Base-by-base conservation (phyloP, 2,329 filamentous ascomycete species). In the Rhinocladiella mackenziei region DNA sequence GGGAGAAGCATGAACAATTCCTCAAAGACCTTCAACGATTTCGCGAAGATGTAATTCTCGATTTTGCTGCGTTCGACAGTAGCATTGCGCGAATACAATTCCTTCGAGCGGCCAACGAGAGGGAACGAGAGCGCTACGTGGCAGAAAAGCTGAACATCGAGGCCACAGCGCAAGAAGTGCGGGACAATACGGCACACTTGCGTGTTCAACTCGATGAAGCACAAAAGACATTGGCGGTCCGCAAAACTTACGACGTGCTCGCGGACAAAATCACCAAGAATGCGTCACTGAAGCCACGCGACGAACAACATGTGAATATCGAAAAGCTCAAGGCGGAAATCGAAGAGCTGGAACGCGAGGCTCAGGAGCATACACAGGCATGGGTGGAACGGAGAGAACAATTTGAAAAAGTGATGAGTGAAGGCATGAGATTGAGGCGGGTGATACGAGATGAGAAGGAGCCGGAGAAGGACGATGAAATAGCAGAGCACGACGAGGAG, bases 401-500 rank as follows among this genome's bases (percentile, higher is more conserved):
- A 66, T 95, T 96, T 65, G 86, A 83, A 45, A 77, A 80, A 43
- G 89, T 97, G 58, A 86, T 95, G 62, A 86, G 89, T 48, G 91
- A 96, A 69, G 88, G 88, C n/a, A 85, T 86, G 77, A 76, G 86
- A 53, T 75, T 97, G 63, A 74, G 89, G 45, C 76, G 86, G 36
- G 75, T 94, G 63, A 95, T 97, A 60, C 81, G 89, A 49, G 89
- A 95, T 60, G 91, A 96, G 72, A 94, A 95, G 68, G 56, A 57
- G 41, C 50, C 48, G 7, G 54, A 53, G 5, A 41, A 41, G 25
- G 89, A 95, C 63, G 89, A 95, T 66, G 86, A 92, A 0, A 89
- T 95, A 66, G 75, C 87, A 30, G 78, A 88, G 42, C 88, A 94
- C 64, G 88, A 76, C 50, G 73, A 69, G 3, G 73, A 83, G 55